Percentiles rank a stretch among this genome's conserved stretches.
These are phyloP conservation scores for Boletus edulis DNA, from an alignment of 768 basidiomycete genomes.

Conservation along the genomic window DNA sequence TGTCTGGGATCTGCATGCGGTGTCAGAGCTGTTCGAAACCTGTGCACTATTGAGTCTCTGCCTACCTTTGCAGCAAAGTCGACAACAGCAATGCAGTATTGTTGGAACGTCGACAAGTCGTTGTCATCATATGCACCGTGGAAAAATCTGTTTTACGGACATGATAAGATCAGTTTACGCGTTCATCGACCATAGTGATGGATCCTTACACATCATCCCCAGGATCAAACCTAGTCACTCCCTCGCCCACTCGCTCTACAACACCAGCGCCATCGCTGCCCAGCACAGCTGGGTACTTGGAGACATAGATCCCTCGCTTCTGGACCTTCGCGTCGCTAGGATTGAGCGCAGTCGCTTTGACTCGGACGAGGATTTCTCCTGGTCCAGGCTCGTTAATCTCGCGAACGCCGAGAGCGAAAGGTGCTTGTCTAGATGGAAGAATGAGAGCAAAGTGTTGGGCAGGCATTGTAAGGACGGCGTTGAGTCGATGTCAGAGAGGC, in stretches of 20 bases:
- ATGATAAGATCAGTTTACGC: slow-evolving; percentile 25
- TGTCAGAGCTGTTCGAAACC: slow-evolving; percentile 8
- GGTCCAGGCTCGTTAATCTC: slow-evolving; percentile 43
- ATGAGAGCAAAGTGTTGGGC: slow-evolving; percentile 29
- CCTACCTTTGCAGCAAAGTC: slow-evolving; percentile 40
- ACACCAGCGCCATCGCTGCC: slow-evolving; percentile 53
- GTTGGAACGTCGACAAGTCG: slow-evolving; percentile 42
- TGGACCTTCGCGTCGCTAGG: slow-evolving; percentile 56
- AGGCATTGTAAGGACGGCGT: slow-evolving; percentile 21
- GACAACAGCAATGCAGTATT: slow-evolving; percentile 42
- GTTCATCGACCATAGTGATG: slow-evolving; percentile 5
- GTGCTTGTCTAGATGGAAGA: slow-evolving; percentile 32
- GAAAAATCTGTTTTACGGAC: slow-evolving; percentile 33
- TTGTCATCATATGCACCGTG: slow-evolving; percentile 39
- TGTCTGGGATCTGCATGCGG: slow-evolving; percentile 42
- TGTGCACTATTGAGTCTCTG: not conserved
- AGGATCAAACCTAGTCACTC: slow-evolving; percentile 45
- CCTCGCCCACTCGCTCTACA: slow-evolving; percentile 50
- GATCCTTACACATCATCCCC: slow-evolving; percentile 52
- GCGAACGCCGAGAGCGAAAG: slow-evolving; percentile 33
- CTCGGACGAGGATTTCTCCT: slow-evolving; percentile 47
- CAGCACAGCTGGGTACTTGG: slow-evolving; percentile 43
- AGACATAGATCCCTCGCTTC: slow-evolving; percentile 36
- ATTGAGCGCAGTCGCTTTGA: slow-evolving; percentile 48
- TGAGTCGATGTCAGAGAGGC: slow-evolving; percentile 9